Base-by-base conservation (phyloP, 768 basidiomycete species). In the Mycena amicta region DNA sequence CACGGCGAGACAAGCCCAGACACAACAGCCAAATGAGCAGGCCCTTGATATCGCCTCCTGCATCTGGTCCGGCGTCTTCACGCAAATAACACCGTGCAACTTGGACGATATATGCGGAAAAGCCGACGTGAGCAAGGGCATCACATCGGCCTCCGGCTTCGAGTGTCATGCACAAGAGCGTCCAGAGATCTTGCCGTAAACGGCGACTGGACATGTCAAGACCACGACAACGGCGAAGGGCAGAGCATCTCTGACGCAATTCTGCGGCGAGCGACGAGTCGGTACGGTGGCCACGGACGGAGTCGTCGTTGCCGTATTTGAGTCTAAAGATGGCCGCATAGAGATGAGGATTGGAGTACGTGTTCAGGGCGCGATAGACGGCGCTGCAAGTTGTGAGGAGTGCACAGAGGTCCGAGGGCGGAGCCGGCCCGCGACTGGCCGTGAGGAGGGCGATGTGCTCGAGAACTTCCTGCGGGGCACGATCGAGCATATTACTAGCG, bases 131-230 rank as follows among this genome's bases (percentile, higher is more conserved):
- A 16, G 67, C 65, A 11, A 87, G 74, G 25, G 85, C 80, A 23
- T 59, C 66, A 55, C 77, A 77, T 62, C 85, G 86, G 50, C 75
- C 67, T 3, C 74, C 75, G 33, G 78, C 77, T 67, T 89, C 88
- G 29, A 86, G 66, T n/a, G 83, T 66, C 82, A 88, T 86, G 60
- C 84, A 75, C 56, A 85, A 75, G 5, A 79, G 79, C 6, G 80
- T 80, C 80, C 84, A 86, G 23, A 88, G 66, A 67, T 86, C 86
- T 33, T 75, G 73, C 1, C 67, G 61, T 43, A 81, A 59, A 26
- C 66, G 59, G 27, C 55, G 62, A 3, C 52, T 40, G 2, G 74
- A 70, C 46, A 80, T 57, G 60, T 74, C 74, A 5, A 68, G 66
- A 28, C 66, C 71, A 23, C 78, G 73, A 52, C 81, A 79, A 57